Evolutionary conservation across 164 flowering plant species (phyloP), one percentile per base, ranked within the genome.

Genomic region (Buxus sempervirens): DNA sequence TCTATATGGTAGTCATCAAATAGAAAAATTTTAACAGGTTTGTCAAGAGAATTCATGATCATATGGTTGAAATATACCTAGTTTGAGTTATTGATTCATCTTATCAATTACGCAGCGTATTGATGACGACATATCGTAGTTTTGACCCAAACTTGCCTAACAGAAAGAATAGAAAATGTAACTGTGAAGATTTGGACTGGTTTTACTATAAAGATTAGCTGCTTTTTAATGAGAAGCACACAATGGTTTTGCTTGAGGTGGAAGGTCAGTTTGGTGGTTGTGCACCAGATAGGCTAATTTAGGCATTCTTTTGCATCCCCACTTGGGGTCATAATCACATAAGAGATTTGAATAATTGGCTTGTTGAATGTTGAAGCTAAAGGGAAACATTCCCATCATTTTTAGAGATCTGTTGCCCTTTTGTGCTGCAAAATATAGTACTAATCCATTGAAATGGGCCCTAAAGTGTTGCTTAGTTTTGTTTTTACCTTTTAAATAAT

Each of bases 221-320:
- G 1, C 60, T 58, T 70, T 32, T 71, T 75, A 63, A 71, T 49
- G 49, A 27, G 41, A 38, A 72, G 55, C 5, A 26, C 0, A 26
- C 19, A 71, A 62, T 57, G 2, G 53, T 62, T 48, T 51, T 66
- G 45, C 68, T 61, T 74, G 73, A 60, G 27, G 22, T 15, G 70
- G 9, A 68, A 71, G 61, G 49, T 10, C 32, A 70, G 74, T 73
- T 79, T 60, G 82, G 79, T 68, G 27, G 53, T 53, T 53, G n/a
- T 68, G 75, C 82, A 79, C 79, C 56, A 62, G 62, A 26, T 9
- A 22, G 27, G 24, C 20, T 23, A 41, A 19, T 19, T 70, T 64
- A 55, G 70, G 63, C 59, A 66, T 53, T 8, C 49, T 21, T 23
- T 57, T n/a, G 20, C 36, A 28, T 71, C 67, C 71, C 68, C 69